A percentile compares a stretch with the other conserved stretches of the same genome.
These are phyloP conservation scores for Juglanconis juglandina DNA, from an alignment of 2,329 filamentous ascomycete species.

Conservation along the genomic window DNA sequence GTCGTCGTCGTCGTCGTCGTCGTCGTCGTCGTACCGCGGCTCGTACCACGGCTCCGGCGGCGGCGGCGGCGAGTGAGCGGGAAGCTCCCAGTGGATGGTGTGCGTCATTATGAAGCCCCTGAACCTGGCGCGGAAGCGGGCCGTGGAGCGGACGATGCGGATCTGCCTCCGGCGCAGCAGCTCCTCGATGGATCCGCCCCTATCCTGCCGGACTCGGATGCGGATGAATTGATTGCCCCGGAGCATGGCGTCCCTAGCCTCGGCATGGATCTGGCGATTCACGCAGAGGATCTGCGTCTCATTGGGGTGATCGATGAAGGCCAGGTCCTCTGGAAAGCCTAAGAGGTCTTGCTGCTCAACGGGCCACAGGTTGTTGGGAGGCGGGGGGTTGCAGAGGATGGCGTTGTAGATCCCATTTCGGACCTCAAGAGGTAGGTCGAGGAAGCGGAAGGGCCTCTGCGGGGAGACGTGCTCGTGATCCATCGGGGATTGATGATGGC, in stretches of 20 bases:
- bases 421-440: conserved; percentile 1
- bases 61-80: no score
- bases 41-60: neutral
- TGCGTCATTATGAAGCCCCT: conserved; percentile 5
- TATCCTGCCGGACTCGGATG: neutral
- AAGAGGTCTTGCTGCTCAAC: conserved; percentile 7
- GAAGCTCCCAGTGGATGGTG: neutral
- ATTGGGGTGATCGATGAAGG: neutral
- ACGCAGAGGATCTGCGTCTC: neutral
- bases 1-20: no score
- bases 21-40: no score
- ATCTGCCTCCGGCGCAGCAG: neutral
- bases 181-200: neutral
- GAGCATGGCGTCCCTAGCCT: conserved; percentile 8
- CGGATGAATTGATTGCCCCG: conserved; percentile 8
- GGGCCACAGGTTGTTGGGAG: neutral
- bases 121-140: neutral
- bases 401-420: neutral
- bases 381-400: conserved; percentile 2
- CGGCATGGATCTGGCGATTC: conserved; percentile 2
- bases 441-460: neutral
- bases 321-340: neutral
- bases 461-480: neutral
- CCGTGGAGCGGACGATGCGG: neutral
- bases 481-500: neutral